Conservation (phyloP, 139 green algal genomes). For the Chlorella sp. region DNA sequence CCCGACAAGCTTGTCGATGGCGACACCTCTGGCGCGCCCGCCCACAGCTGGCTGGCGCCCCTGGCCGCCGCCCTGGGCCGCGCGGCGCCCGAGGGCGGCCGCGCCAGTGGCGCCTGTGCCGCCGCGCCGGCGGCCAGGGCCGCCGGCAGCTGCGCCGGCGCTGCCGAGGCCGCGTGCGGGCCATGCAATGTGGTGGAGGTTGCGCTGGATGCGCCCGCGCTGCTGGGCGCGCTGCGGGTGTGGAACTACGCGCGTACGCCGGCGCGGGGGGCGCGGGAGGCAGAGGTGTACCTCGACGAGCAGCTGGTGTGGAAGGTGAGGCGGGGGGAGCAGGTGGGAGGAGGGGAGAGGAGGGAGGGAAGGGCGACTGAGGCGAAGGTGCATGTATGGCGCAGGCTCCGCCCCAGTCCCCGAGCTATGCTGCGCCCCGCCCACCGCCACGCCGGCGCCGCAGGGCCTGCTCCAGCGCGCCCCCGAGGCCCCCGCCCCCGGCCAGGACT, state of each 20-base stretch:
- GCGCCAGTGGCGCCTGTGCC: no score
- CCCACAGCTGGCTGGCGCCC: slow-evolving; percentile 44
- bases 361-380: background rate
- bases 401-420: no score
- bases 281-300: slow-evolving; percentile 43
- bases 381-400: no score
- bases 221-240: slow-evolving; percentile 34
- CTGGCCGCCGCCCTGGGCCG: no score
- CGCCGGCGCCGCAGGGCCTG: slow-evolving; percentile 28
- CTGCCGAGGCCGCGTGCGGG: no score
- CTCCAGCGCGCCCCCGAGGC: slow-evolving; percentile 16
- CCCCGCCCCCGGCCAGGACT: background rate
- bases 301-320: slow-evolving; percentile 36
- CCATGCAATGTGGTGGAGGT: slow-evolving; percentile 7
- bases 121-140: no score
- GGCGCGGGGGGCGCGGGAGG: slow-evolving; percentile 34
- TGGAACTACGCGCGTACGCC: slow-evolving; percentile 52
- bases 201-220: slow-evolving; percentile 16
- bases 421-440: no score
- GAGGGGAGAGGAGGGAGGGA: background rate
- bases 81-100: no score
- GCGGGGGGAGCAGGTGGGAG: background rate
- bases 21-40: slow-evolving; percentile 1
- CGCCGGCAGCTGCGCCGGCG: no score
- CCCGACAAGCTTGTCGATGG: slow-evolving; percentile 38